Conservation (phyloP, 176 grass and related monocot genomes). For the Carex parvula region DNA sequence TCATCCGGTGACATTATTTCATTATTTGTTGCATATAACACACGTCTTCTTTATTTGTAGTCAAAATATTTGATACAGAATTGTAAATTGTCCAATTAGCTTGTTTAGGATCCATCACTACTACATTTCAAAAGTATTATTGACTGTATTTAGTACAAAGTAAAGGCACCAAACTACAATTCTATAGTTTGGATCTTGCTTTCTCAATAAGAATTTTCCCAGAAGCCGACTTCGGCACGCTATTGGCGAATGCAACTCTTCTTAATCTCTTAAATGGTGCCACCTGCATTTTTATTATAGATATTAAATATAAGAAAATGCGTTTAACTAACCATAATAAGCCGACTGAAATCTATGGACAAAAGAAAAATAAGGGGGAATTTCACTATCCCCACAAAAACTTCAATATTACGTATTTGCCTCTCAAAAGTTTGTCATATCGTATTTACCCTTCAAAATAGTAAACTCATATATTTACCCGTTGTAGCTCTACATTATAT, state of each 20-base stretch:
- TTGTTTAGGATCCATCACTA: too few relatives aligned
- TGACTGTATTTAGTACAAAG: background rate
- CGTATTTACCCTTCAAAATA: too few relatives aligned
- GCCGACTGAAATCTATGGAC: background rate
- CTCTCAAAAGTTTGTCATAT: too few relatives aligned
- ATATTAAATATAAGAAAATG: background rate
- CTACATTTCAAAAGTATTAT: background rate
- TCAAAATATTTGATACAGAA: background rate
- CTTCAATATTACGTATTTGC: background rate
- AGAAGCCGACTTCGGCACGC: slow-evolving; percentile 67
- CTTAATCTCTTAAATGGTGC: slow-evolving; percentile 72
- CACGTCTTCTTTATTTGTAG: background rate
- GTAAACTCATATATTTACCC: too few relatives aligned
- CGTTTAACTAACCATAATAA: background rate
- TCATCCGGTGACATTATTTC: background rate
- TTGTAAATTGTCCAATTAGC: too few relatives aligned
- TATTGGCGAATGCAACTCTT: slow-evolving; percentile 61
- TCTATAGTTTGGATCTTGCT: slow-evolving; percentile 76
- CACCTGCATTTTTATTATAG: slow-evolving; percentile 39
- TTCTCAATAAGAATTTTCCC: slow-evolving; percentile 80
- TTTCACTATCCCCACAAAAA: background rate
- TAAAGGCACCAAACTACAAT: background rate
- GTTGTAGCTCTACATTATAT: too few relatives aligned
- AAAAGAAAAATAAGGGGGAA: background rate
- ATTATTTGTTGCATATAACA: background rate